Percentiles rank a stretch among this genome's conserved stretches.
These are phyloP conservation scores for Psophocarpus tetragonolobus DNA, from an alignment of 306 rosid species.

Conservation along the genomic window DNA sequence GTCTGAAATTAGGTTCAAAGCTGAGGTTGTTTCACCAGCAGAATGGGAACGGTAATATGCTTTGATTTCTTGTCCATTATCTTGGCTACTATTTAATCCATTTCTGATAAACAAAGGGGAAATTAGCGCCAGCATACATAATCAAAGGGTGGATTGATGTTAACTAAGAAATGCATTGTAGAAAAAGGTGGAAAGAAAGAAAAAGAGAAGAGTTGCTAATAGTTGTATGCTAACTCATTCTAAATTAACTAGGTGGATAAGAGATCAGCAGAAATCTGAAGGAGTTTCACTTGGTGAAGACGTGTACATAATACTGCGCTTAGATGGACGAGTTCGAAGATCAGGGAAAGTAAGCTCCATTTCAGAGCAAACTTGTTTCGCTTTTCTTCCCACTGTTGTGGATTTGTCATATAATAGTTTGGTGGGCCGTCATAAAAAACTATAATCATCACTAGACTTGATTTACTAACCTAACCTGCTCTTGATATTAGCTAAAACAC, in stretches of 20 bases:
- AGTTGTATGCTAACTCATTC: constrained; percentile 3
- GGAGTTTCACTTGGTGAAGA: constrained; percentile 91
- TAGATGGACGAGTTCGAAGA: constrained; percentile 97
- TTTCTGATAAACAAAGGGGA: not conserved
- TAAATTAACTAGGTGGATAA: constrained; percentile 79
- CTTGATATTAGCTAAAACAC: not conserved
- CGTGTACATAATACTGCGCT: constrained; percentile 81
- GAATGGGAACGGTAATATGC: constrained; percentile 91
- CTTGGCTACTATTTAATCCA: not conserved
- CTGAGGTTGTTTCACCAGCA: constrained; percentile 78
- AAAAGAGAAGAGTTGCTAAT: constrained; percentile 24
- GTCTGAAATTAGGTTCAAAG: constrained; percentile 92
- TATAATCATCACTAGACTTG: not conserved
- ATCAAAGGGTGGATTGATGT: constrained; percentile 2
- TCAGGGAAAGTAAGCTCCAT: constrained; percentile 79
- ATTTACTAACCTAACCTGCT: not conserved
- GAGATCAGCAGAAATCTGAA: constrained; percentile 86
- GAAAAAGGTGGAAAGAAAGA: not conserved
- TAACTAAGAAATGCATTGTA: constrained; percentile 2
- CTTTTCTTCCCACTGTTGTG: constrained; percentile 17
- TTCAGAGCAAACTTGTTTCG: constrained; percentile 1
- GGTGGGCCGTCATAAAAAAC: constrained; percentile 17
- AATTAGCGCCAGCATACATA: constrained; percentile 14
- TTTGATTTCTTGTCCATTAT: constrained; percentile 14
- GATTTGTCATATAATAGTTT: constrained; percentile 4